phyloP scores from a whole-genome alignment of 257 asterid genomes.

The Paraleonurus japonicus region DNA sequence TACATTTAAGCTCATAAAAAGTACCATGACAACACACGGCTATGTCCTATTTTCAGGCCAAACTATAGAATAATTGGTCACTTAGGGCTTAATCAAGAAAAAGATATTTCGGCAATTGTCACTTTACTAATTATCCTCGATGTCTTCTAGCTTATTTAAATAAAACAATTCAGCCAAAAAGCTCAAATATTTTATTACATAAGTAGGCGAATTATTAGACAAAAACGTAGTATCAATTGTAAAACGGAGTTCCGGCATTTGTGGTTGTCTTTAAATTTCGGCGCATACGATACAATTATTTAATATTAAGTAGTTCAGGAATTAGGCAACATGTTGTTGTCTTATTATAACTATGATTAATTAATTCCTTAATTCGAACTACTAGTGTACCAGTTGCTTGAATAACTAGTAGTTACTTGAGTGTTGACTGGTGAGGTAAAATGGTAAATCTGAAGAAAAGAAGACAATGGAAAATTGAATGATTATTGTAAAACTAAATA shows the following conservation, averaged over 20 bases:
- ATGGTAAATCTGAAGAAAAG: background rate
- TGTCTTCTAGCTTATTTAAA: background rate
- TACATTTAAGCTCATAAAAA: background rate
- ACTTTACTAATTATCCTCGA: background rate
- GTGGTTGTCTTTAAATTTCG: background rate
- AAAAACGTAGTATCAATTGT: background rate
- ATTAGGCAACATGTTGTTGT: background rate
- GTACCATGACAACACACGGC: background rate
- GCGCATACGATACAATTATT: background rate
- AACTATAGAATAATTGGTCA: background rate
- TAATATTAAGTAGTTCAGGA: background rate
- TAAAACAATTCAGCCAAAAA: background rate
- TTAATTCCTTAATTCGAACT: background rate
- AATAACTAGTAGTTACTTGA: too few species aligned
- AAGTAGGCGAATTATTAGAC: conserved; percentile 16
- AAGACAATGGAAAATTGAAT: too few species aligned
- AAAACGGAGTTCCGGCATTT: conserved; percentile 8
- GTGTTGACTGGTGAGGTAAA: background rate
- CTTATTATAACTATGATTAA: background rate
- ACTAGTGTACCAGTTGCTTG: background rate
- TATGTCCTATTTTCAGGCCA: background rate
- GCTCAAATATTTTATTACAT: background rate
- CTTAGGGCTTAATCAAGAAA: background rate
- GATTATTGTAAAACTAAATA: background rate
- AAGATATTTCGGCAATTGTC: background rate